Percentiles rank a stretch among this genome's conserved stretches.
These are phyloP conservation scores for Penicillium sp. DNA, from an alignment of 2,329 filamentous ascomycete genomes.

Conservation along the genomic window DNA sequence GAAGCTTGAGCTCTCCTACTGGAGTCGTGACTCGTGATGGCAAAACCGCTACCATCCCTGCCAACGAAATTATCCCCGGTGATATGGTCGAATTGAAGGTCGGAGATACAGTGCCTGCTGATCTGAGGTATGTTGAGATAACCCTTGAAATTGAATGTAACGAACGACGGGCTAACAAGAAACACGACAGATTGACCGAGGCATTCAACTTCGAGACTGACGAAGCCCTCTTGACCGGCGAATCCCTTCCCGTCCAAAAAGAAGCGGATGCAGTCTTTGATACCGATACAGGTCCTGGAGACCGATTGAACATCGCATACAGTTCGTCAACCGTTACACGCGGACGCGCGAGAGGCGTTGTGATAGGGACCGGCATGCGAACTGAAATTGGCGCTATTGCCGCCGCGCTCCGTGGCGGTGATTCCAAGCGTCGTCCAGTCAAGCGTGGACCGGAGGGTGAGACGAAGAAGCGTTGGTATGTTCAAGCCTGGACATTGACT, in stretches of 20 bases:
- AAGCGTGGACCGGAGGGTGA: conserved; percentile 56
- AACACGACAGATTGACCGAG: conserved; percentile 50
- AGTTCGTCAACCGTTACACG: conserved; percentile 65
- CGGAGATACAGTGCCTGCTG: conserved; percentile 66
- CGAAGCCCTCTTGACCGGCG: conserved; percentile 65
- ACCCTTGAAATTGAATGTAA: not conserved
- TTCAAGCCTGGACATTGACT: conserved; percentile 57
- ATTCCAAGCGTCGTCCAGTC: conserved; percentile 56
- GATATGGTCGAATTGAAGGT: conserved; percentile 60
- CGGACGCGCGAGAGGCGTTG: conserved; percentile 62
- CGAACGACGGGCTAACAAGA: conserved; percentile 40
- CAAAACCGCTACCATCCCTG: conserved; percentile 57
- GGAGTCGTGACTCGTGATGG: conserved; percentile 63
- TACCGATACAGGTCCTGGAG: conserved; percentile 59
- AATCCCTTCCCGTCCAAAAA: conserved; percentile 64
- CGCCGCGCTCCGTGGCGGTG: conserved; percentile 62
- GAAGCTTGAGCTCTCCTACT: conserved; percentile 60
- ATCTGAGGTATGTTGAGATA: conserved; percentile 53
- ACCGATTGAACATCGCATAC: conserved; percentile 65
- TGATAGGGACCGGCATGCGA: conserved; percentile 64
- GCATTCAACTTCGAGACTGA: conserved; percentile 77
- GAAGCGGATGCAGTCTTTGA: conserved; percentile 51
- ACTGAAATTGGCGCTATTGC: conserved; percentile 70
- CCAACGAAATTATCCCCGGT: conserved; percentile 65
- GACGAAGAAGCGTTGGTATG: conserved; percentile 58